A percentile compares a stretch with the other conserved stretches of the same genome.
phyloP scores from a whole-genome alignment of 2,329 filamentous ascomycete species.

The Biscogniauxia mediterranea region DNA sequence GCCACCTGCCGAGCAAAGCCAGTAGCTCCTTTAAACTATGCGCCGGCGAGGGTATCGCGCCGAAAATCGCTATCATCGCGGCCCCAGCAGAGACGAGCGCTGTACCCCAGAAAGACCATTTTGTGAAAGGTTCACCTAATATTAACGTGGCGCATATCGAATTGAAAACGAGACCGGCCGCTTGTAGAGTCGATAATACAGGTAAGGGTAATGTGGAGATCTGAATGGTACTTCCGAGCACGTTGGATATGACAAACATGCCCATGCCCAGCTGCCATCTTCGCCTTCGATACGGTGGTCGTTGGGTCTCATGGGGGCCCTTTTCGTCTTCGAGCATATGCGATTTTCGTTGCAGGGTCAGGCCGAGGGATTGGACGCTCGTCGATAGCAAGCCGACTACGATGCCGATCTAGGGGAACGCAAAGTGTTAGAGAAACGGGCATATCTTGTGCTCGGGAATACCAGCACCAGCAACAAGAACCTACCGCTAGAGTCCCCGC shows the following conservation, averaged over 20 bases:
- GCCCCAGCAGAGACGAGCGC: slow-evolving; percentile 83
- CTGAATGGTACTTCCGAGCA: slow-evolving; percentile 93
- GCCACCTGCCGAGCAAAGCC: slow-evolving; percentile 65
- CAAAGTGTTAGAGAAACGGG: slow-evolving; percentile 14
- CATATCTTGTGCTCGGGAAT: neutral
- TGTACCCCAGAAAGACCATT: slow-evolving; percentile 88
- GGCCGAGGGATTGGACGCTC: slow-evolving; percentile 88
- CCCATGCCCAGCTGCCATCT: slow-evolving; percentile 97
- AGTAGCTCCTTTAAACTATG: slow-evolving; percentile 84
- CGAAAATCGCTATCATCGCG: slow-evolving; percentile 89
- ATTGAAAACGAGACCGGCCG: slow-evolving; percentile 96
- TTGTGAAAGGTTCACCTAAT: slow-evolving; percentile 89
- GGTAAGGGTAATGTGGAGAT: slow-evolving; percentile 94
- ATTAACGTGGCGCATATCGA: slow-evolving; percentile 94
- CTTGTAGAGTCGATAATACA: slow-evolving; percentile 91
- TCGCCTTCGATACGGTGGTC: slow-evolving; percentile 84
- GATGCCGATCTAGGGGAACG: slow-evolving; percentile 70
- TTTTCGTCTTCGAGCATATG: slow-evolving; percentile 98
- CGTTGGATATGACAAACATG: slow-evolving; percentile 93
- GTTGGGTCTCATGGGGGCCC: slow-evolving; percentile 69
- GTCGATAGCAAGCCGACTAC: slow-evolving; percentile 91
- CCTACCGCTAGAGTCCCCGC: slow-evolving; percentile 52
- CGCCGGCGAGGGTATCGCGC: slow-evolving; percentile 88
- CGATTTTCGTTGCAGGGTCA: slow-evolving; percentile 96
- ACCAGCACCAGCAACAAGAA: slow-evolving; percentile 5